These are phyloP conservation scores for Curvularia eragrostidis DNA, from an alignment of 2,329 filamentous ascomycete species.

Conservation along the genomic window DNA sequence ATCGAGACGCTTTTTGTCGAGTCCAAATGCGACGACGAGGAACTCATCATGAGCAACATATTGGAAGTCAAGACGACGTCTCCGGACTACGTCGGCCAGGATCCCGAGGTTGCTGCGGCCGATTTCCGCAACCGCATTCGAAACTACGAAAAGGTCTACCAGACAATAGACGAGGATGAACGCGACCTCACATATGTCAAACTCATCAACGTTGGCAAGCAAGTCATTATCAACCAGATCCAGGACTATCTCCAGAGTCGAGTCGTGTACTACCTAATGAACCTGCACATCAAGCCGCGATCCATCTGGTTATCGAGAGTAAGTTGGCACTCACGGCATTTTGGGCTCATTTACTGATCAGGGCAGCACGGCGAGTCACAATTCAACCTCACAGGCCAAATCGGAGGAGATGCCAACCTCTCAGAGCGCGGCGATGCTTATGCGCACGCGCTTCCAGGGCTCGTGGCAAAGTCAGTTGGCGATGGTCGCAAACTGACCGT, in stretches of 20 bases:
- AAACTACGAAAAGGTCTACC: slow-evolving; percentile 97
- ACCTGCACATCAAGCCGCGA: slow-evolving; percentile 93
- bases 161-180: slow-evolving; percentile 91
- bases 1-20: slow-evolving; percentile 96
- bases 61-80: slow-evolving; percentile 96
- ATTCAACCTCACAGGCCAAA: slow-evolving; percentile 88
- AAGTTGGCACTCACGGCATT: slow-evolving; percentile 49
- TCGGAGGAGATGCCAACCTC: slow-evolving; percentile 88
- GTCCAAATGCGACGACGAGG: slow-evolving; percentile 94
- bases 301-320: slow-evolving; percentile 96
- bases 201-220: slow-evolving; percentile 93
- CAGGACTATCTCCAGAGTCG: slow-evolving; percentile 96
- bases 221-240: slow-evolving; percentile 98
- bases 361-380: slow-evolving; percentile 87
- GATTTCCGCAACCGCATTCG: slow-evolving; percentile 95
- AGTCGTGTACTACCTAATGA: slow-evolving; percentile 98
- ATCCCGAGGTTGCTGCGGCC: slow-evolving; percentile 86
- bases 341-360: slow-evolving; percentile 20
- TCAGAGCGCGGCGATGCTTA: slow-evolving; percentile 89
- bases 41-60: slow-evolving; percentile 97
- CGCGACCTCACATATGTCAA: slow-evolving; percentile 92
- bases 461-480: slow-evolving; percentile 85
- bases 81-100: slow-evolving; percentile 92
- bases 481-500: slow-evolving; percentile 73
- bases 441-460: slow-evolving; percentile 79